Evolutionary conservation across 208 protist species (phyloP), one percentile per base, ranked within the genome.

Genomic region (Endotrypanum monterogeii): DNA sequence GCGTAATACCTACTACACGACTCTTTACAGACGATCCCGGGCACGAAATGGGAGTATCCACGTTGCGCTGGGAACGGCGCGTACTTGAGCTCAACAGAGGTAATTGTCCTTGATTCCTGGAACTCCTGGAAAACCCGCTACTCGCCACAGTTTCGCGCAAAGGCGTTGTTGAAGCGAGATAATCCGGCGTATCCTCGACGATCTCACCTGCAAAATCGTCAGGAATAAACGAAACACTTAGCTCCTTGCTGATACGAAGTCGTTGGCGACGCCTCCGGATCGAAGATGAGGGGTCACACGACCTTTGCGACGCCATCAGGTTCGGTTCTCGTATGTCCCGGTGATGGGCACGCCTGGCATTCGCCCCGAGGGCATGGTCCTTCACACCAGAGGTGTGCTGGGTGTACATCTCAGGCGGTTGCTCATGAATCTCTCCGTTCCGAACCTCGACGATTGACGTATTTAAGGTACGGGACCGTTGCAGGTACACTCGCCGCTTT

Each of bases 201-300:
- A 89, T 86, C 58, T 89, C 84, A 54, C 81, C 81, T 9, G 67
- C 74, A 11, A 68, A 56, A 30, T 86, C 74, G 1, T 89, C 82
- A 1, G 82, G 85, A 16, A 89, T 61, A 25, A 73, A 81, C 2
- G 85, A 89, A 55, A 87, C 71, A 68, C 79, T 87, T 57, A 87
- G 62, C 66, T 84, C 79, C 41, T 80, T 78, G 61, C 73, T 79
- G 16, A 72, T 54, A 61, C 61, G 69, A 52, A 73, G 74, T 16
- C 83, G 74, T 58, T 79, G 71, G 66, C 76, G 76, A 12, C 83
- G 78, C 67, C 54, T 73, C 56, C 66, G 60, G 39, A 25, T 44
- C n/a, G 78, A 56, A 7, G 44, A 37, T 18, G 51, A 5, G 44
- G 54, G 16, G n/a, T 68, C 71, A 37, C 48, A 63, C 50, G 56